Evolutionary conservation across 495 filamentous ascomycete species (phyloP).

Genomic region (Aspergillus funiculosus): DNA sequence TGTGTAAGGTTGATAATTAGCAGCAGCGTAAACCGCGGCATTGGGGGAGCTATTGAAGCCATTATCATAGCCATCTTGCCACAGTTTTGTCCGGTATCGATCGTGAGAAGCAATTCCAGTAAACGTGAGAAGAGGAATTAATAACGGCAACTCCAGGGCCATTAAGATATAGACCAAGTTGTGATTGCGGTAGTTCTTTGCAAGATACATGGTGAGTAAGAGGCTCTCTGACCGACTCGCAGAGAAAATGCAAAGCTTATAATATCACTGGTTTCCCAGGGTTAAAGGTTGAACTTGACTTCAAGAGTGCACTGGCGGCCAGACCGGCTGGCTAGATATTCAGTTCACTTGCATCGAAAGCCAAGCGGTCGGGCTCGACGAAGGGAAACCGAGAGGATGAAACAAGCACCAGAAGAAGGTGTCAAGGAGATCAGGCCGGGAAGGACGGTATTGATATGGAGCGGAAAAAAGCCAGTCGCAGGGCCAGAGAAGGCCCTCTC

Average conservation of each 20-base stretch:
- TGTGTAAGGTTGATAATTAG: conserved; percentile 63
- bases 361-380: conserved; percentile 17
- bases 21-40: conserved; percentile 65
- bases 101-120: conserved; percentile 78
- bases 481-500: not conserved
- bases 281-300: not conserved
- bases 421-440: conserved; percentile 15
- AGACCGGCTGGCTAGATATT: conserved; percentile 41
- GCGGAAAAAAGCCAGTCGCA: conserved; percentile 2
- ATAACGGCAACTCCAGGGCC: conserved; percentile 61
- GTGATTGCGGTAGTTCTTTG: conserved; percentile 60
- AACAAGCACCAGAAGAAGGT: conserved; percentile 12
- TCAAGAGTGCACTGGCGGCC: conserved; percentile 20
- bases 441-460: conserved; percentile 17
- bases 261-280: too few relatives aligned
- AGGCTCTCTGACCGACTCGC: conserved; percentile 2
- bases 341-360: conserved; percentile 30
- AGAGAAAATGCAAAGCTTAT: not conserved
- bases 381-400: conserved; percentile 15
- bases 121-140: conserved; percentile 66
- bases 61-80: conserved; percentile 72
- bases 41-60: conserved; percentile 79
- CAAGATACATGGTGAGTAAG: conserved; percentile 31
- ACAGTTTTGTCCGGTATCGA: conserved; percentile 70
- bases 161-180: conserved; percentile 60